These are phyloP conservation scores for Solanum piurae DNA, from an alignment of 257 asterid species.

Conservation along the genomic window DNA sequence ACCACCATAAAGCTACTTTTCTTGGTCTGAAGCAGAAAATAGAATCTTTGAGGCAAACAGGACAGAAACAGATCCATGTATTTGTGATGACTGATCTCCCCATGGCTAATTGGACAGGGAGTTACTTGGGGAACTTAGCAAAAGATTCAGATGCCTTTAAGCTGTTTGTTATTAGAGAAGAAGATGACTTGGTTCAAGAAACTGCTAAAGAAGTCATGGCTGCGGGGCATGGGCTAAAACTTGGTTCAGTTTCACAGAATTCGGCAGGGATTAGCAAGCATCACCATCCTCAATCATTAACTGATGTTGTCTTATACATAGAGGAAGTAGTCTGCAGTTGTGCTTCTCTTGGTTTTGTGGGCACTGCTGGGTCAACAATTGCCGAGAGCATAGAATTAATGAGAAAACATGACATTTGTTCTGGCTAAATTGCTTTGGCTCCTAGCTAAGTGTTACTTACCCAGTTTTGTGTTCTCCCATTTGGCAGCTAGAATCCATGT, in stretches of 20 bases:
- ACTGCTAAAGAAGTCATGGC: constrained; percentile 43
- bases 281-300: constrained; percentile 31
- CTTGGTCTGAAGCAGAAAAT: constrained; percentile 42
- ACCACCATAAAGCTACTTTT: constrained; percentile 61
- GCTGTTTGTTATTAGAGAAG: constrained; percentile 44
- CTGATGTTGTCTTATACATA: constrained; percentile 50
- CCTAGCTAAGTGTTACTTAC: not conserved
- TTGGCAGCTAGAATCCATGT: not conserved
- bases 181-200: constrained; percentile 37
- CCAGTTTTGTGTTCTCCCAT: not conserved
- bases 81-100: constrained; percentile 95
- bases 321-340: constrained; percentile 83
- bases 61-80: constrained; percentile 52
- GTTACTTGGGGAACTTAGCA: constrained; percentile 54
- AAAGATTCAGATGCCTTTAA: constrained; percentile 40
- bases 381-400: constrained; percentile 62
- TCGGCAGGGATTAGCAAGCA: constrained; percentile 12
- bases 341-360: constrained; percentile 80
- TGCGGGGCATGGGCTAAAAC: constrained; percentile 17
- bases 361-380: constrained; percentile 90
- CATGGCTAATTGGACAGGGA: constrained; percentile 55
- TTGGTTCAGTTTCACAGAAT: constrained; percentile 16
- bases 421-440: not conserved
- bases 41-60: constrained; percentile 42
- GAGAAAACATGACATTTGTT: constrained; percentile 47